phyloP scores from a whole-genome alignment of 2,329 filamentous ascomycete genomes.

The Aspergillus sp. region DNA sequence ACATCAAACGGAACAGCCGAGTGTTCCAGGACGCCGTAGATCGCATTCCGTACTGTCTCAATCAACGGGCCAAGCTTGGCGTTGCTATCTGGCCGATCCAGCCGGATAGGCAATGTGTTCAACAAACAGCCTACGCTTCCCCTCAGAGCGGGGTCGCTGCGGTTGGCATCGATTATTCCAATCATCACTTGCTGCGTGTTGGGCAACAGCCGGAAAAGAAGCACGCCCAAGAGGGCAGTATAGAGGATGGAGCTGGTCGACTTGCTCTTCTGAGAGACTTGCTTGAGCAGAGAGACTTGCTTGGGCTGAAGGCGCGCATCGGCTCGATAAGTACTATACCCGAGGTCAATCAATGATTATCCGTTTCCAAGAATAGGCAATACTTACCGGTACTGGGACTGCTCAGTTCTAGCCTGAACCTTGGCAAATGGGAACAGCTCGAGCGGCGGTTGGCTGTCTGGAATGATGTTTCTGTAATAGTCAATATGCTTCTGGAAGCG shows the following conservation, averaged over 20 bases:
- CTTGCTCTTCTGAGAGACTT: conserved; percentile 4
- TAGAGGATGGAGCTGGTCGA: conserved; percentile 45
- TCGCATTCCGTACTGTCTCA: conserved; percentile 14
- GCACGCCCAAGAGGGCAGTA: conserved; percentile 36
- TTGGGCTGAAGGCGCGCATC: too few species aligned
- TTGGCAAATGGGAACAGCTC: too few species aligned
- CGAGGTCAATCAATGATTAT: too few species aligned
- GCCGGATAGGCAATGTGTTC: conserved; percentile 46
- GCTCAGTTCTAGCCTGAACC: too few species aligned
- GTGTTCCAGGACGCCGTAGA: conserved; percentile 36
- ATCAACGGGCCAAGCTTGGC: conserved; percentile 29
- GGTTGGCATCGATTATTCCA: conserved; percentile 33
- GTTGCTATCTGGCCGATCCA: conserved; percentile 14
- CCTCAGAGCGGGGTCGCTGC: conserved; percentile 25
- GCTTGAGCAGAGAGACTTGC: too few species aligned
- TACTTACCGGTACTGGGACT: too few species aligned
- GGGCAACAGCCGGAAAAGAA: conserved; percentile 30
- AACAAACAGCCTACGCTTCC: conserved; percentile 44
- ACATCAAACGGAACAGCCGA: conserved; percentile 48
- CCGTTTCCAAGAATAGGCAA: too few species aligned
- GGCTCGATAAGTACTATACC: too few species aligned
- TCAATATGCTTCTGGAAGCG: too few species aligned
- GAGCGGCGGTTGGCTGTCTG: too few species aligned
- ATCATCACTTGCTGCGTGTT: neutral
- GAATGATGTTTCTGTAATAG: too few species aligned